Evolutionary conservation across 2,329 filamentous ascomycete species (phyloP), one percentile per base, ranked within the genome.

Genomic region (Arachnomyces sp.): DNA sequence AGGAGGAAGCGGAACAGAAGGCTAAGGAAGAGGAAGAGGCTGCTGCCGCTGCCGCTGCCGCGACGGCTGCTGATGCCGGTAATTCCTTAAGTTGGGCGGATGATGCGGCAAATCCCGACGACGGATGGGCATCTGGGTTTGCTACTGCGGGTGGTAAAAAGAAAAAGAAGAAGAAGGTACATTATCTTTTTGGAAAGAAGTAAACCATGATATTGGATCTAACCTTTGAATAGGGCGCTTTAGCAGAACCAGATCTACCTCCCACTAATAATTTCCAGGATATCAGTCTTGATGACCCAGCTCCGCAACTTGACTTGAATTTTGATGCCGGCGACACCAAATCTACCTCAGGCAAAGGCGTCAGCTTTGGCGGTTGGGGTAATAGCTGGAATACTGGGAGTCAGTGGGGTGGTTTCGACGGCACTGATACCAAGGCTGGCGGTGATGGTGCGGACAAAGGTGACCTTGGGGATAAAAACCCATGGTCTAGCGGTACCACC

Each of bases 241-340:
- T n/a, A n/a, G n/a, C 49, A 17, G 49, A 64, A 34, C 55, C 58
- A n/a, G 55, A 53, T 4, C 61, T 64, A 14, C 55, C 60, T 16
- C 54, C 66, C 9, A 49, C 61, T 32, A 72, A 74, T 41, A 63
- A 71, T n/a, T 84, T 85, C 49, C 72, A 83, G 33, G 80, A 85
- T 18, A 77, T 87, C 48, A 82, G 77, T 51, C 60, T 86, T 17
- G 73, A 79, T 48, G 78, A 81, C 41, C 55, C 63, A 17, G 69
- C 65, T n/a, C 74, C 77, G 1, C 74, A 76, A 40, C 55, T 78
- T 4, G 74, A 79, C 45, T 54, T 78, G 11, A 72, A 67, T 44
- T 71, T 79, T 50, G 72, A 71, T 49, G 65, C 67, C 36, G 57
- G 65, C n/a, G 61, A 56, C 17, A 54, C 58, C 16, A 62, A 63